Conservation (phyloP, 257 asterid genomes). For the Anisodus acutangulus region DNA sequence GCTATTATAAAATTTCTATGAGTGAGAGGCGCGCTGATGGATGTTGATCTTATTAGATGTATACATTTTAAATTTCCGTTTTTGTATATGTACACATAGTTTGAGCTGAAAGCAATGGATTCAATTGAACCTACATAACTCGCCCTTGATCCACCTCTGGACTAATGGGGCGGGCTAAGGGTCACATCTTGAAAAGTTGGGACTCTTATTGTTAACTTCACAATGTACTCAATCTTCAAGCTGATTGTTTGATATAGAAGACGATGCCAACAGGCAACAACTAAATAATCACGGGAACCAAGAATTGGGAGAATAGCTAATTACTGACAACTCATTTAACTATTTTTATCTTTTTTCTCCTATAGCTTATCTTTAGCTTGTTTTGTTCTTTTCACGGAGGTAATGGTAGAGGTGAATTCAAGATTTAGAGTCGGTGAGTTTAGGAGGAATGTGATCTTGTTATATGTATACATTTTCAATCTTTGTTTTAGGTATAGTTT, state of each 20-base stretch:
- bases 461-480: no score
- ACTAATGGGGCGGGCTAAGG: not conserved
- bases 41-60: not conserved
- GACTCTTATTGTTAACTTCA: not conserved
- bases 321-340: no score
- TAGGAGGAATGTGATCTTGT: no score
- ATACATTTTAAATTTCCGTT: not conserved
- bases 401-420: no score
- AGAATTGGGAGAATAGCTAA: no score
- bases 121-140: not conserved
- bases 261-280: constrained; percentile 65
- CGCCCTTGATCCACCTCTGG: constrained; percentile 41
- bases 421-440: no score
- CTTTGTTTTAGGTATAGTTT: no score
- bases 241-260: constrained; percentile 61
- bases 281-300: constrained; percentile 47
- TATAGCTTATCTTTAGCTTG: no score
- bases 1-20: constrained; percentile 3
- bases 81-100: not conserved
- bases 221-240: constrained; percentile 35
- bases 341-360: no score
- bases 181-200: not conserved
- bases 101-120: not conserved
- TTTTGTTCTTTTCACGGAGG: no score
- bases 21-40: not conserved